Base-by-base conservation (phyloP, 228 moss, liverwort and hornwort species). In the Sphagnum magellanicum region DNA sequence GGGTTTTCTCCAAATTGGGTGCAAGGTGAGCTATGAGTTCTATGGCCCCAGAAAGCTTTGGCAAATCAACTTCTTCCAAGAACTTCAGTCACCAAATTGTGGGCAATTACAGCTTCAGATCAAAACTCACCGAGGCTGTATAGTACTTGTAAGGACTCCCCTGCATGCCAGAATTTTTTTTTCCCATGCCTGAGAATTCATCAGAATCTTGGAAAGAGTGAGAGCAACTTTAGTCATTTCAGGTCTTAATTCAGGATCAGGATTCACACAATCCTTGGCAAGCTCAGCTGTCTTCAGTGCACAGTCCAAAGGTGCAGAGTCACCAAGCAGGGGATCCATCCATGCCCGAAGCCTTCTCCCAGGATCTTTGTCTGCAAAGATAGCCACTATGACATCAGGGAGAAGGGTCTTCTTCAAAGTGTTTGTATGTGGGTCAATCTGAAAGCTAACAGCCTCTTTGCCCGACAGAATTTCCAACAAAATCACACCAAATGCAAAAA, bases 401-500 rank as follows among this genome's bases (percentile, higher is more conserved):
- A 97, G 77, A 49, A 91, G 74, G 8, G 78, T 85, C 64, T 81
- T 81, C 76, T 76, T 90, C 70, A 89, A 66, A 32, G 75, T 76
- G n/a, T 80, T 86, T 10, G 70, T 61, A 0, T 71, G 72, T 0
- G 71, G 63, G 47, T 89, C 84, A 4, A 77, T 59, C 71, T 80
- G 82, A 47, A 83, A 87, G n/a, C 63, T 83, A 17, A 91, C 83
- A 3, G 96, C 79, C 51, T 88, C 90, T 79, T 87, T 84, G 49
- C 96, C 96, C 4, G 91, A 93, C 5, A 97, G 70, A n/a, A 97
- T 68, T 76, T 97, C 96, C 66, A 97, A 68, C 73, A 97, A 72
- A 58, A 97, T 81, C 5, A 97, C 88, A 17, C 96, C 96, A 49
- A 91, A 93, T 1, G 93, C 89, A 6, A 84, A 97, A 49, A 97